Evolutionary conservation across 352 stramenopile species (phyloP).

Genomic region (Phytopythium montanum): DNA sequence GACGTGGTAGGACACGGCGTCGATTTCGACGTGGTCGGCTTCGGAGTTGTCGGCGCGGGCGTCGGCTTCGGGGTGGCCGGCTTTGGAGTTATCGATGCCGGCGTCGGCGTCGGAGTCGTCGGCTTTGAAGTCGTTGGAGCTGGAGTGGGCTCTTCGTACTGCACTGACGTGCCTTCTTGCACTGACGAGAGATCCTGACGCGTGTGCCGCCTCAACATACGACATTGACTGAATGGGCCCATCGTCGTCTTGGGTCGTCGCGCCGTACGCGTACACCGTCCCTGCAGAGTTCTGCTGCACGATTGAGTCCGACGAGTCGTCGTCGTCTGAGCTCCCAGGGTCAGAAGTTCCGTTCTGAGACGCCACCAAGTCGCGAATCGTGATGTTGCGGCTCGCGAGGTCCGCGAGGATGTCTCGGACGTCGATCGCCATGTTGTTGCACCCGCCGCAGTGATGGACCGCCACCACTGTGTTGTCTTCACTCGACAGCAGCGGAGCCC

Average conservation of each 20-base stretch:
- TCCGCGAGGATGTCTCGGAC: constrained; percentile 34
- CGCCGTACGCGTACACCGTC: too few species aligned
- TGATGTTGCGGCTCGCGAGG: constrained; percentile 28
- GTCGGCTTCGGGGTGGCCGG: background rate
- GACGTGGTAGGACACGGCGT: background rate
- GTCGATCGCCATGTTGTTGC: constrained; percentile 39
- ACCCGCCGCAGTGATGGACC: constrained; percentile 55
- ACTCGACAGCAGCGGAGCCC: constrained; percentile 35
- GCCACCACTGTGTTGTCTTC: constrained; percentile 47
- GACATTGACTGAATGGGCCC: too few species aligned
- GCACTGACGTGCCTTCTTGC: too few species aligned
- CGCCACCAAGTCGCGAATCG: constrained; percentile 30
- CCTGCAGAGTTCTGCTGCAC: background rate
- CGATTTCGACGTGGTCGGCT: background rate
- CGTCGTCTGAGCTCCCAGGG: background rate
- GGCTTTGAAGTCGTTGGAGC: background rate
- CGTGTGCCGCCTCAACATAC: too few species aligned
- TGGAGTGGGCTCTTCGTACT: constrained; percentile 1
- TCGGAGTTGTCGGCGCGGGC: background rate
- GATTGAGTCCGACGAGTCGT: background rate
- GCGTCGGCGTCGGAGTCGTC: constrained; percentile 3
- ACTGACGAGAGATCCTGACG: too few species aligned
- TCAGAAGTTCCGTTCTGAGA: background rate
- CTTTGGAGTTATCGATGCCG: background rate
- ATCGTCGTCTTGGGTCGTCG: too few species aligned